These are phyloP conservation scores for Nothopassalora personata DNA, from an alignment of 2,329 filamentous ascomycete genomes.

Conservation along the genomic window DNA sequence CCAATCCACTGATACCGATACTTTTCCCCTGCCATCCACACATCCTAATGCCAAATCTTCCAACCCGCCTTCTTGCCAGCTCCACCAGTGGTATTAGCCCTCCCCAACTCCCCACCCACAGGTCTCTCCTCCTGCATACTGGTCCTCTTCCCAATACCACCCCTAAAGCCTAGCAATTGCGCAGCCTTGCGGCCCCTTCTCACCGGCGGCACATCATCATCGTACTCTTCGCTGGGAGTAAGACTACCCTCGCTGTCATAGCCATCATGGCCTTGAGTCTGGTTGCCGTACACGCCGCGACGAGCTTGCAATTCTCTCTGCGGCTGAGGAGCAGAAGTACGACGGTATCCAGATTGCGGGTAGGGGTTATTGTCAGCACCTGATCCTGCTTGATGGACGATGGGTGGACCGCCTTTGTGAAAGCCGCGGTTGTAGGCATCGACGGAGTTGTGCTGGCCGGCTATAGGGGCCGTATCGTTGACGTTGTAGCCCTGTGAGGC, in stretches of 20 bases:
- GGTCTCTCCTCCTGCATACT: slow-evolving; percentile 15
- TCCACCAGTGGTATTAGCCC: slow-evolving; percentile 21
- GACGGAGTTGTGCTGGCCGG: background rate
- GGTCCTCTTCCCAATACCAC: slow-evolving; percentile 3
- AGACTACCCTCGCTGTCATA: slow-evolving; percentile 22
- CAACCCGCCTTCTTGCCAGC: slow-evolving; percentile 28
- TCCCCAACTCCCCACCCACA: slow-evolving; percentile 7
- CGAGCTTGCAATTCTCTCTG: background rate
- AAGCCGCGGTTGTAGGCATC: slow-evolving; percentile 22
- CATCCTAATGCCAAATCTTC: slow-evolving; percentile 25
- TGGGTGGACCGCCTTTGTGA: slow-evolving; percentile 22
- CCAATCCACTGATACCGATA: background rate
- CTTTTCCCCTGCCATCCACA: background rate
- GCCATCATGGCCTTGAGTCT: slow-evolving; percentile 8
- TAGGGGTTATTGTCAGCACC: slow-evolving; percentile 6
- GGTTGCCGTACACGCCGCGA: background rate
- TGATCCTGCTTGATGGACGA: slow-evolving; percentile 14
- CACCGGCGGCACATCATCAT: slow-evolving; percentile 18
- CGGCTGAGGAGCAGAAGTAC: slow-evolving; percentile 8
- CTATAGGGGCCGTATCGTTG: background rate
- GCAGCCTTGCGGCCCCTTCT: slow-evolving; percentile 30
- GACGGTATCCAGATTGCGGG: slow-evolving; percentile 17
- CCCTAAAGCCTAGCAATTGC: slow-evolving; percentile 28
- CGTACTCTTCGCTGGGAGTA: slow-evolving; percentile 25
- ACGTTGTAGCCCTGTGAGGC: slow-evolving; percentile 2